A percentile compares a stretch with the other conserved stretches of the same genome.
phyloP scores from a whole-genome alignment of 2,329 filamentous ascomycete genomes.

The Ceratocystis colombiana region DNA sequence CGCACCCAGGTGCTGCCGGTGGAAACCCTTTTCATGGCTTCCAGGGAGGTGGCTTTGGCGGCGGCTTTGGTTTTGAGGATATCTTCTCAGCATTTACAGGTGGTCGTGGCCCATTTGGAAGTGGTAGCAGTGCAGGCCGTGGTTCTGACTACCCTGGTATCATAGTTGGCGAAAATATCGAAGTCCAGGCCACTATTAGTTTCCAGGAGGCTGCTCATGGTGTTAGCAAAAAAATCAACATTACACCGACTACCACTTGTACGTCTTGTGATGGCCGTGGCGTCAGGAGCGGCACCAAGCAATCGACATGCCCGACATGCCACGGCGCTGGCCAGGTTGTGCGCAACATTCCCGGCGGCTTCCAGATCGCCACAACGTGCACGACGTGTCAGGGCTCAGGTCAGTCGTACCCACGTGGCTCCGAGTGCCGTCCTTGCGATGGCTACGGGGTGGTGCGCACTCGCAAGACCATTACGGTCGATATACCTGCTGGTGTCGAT shows the following conservation, averaged over 20 bases:
- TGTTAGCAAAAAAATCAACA: constrained; percentile 72
- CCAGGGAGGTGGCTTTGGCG: constrained; percentile 56
- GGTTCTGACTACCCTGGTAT: constrained; percentile 69
- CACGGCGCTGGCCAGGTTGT: constrained; percentile 78
- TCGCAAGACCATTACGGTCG: constrained; percentile 70
- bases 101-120: constrained; percentile 45
- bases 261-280: constrained; percentile 75
- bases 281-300: constrained; percentile 68
- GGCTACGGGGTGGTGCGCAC: constrained; percentile 80
- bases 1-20: constrained; percentile 37
- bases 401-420: constrained; percentile 62
- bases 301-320: constrained; percentile 65
- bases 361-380: constrained; percentile 93
- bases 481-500: constrained; percentile 91
- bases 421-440: constrained; percentile 67
- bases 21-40: constrained; percentile 55
- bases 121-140: constrained; percentile 43
- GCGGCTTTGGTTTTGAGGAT: constrained; percentile 91
- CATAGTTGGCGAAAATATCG: constrained; percentile 89
- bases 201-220: constrained; percentile 97
- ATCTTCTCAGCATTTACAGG: constrained; percentile 78
- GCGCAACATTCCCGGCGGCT: constrained; percentile 82
- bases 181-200: constrained; percentile 82
- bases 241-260: constrained; percentile 73
- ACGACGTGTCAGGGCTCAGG: constrained; percentile 70